These are phyloP conservation scores for Dichotomopilus funicola DNA, from an alignment of 2,329 filamentous ascomycete genomes.

Conservation along the genomic window DNA sequence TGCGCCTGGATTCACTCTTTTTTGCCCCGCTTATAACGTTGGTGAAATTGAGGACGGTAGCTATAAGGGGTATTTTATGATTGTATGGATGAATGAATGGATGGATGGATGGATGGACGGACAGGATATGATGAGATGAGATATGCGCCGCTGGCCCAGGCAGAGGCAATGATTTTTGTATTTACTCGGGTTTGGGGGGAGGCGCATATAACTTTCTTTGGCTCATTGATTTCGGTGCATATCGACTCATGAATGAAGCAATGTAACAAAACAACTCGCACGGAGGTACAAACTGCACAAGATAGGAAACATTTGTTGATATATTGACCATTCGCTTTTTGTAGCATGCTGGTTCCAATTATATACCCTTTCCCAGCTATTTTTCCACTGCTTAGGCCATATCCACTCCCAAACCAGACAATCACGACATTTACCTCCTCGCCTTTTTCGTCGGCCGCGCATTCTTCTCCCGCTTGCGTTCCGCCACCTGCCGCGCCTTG, in stretches of 20 bases:
- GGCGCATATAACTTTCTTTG: constrained; percentile 6
- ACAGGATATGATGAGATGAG: neutral
- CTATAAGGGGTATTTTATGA: neutral
- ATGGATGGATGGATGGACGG: neutral
- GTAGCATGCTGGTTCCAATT: no score
- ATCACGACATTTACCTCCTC: constrained; percentile 12
- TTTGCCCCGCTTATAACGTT: no score
- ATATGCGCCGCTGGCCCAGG: neutral
- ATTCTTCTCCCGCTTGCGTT: constrained; percentile 79
- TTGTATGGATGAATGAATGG: neutral
- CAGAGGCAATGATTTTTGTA: constrained; percentile 9
- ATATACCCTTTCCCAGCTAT: no score
- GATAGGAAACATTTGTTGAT: no score
- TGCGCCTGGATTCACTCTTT: neutral
- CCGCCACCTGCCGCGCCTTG: constrained; percentile 70
- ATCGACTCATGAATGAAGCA: no score
- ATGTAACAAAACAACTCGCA: no score
- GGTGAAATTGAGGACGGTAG: neutral
- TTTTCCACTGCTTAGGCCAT: no score
- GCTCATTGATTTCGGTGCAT: neutral
- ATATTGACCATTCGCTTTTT: no score
- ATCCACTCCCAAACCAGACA: neutral
- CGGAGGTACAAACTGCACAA: no score
- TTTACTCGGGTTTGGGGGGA: neutral
- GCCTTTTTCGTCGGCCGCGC: constrained; percentile 65